Percentiles rank a stretch among this genome's conserved stretches.
Evolutionary conservation across 1,284 basidiomycete species (phyloP).

Genomic region (Boletus chippewaensis): DNA sequence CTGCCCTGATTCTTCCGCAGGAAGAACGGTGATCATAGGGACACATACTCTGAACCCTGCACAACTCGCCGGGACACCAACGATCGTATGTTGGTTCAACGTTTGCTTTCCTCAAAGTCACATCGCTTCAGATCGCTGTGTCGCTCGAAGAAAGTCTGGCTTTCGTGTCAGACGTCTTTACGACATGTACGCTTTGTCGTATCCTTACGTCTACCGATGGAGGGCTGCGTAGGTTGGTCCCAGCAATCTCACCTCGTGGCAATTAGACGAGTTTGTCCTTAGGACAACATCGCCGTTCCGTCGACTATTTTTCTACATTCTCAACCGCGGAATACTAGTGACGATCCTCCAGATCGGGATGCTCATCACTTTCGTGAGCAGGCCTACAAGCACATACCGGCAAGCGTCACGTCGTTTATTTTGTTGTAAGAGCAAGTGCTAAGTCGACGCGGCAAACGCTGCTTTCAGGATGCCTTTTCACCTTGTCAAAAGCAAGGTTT

Average conservation of each 20-base stretch:
- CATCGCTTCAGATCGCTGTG: neutral
- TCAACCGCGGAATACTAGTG: constrained; percentile 6
- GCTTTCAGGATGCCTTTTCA: neutral
- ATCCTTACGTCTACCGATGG: neutral
- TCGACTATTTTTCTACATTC: constrained; percentile 1
- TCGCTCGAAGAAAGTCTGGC: constrained; percentile 3
- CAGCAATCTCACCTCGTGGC: neutral
- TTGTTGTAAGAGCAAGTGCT: neutral
- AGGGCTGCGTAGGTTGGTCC: neutral
- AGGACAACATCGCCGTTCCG: neutral
- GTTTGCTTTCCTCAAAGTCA: neutral
- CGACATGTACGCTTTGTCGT: neutral
- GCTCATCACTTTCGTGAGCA: neutral
- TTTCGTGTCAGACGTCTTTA: constrained; percentile 3
- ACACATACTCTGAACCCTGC: neutral
- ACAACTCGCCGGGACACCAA: neutral
- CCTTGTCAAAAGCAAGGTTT: constrained; percentile 3
- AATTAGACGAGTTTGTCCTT: neutral
- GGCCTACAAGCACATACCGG: neutral
- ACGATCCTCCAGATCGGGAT: constrained; percentile 3
- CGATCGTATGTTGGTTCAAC: constrained; percentile 1
- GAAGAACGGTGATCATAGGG: neutral
- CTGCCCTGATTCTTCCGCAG: neutral
- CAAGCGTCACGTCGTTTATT: neutral
- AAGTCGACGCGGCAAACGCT: neutral